Base-by-base conservation (phyloP, 1,284 basidiomycete species). In the Microbotryum saponariae region DNA sequence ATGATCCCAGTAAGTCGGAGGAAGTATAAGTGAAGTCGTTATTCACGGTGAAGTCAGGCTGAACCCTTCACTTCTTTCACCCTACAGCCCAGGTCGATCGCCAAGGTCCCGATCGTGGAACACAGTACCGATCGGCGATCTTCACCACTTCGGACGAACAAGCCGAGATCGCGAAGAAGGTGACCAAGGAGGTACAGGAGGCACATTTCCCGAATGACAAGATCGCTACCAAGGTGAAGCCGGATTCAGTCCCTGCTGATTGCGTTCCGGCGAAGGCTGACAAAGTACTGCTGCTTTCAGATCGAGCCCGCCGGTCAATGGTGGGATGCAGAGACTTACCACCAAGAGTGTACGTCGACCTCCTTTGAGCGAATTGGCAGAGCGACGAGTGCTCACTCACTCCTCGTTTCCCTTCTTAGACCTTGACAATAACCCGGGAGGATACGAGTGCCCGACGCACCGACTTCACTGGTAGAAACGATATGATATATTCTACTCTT, bases 121-220 rank as follows among this genome's bases (percentile, higher is more conserved):
- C 75, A 88, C 89, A 97, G 76, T 97, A 97, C 77, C 88, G 94
- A 58, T 92, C 90, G 3, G 90, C 85, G 25, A 93, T 98, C 74
- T 97, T 92, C 77, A 87, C 84, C 48, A 80, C 89, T 72, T 82
- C 83, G 2, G 79, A 82, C 1, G 87, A 89, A 72, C 94, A 98
- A 76, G 80, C 80, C 53, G 75, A 80, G 52, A 82, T 85, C 54
- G 93, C 91, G 1, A 81, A 84, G 71, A 82, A 84, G 51, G 85
- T 97, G 3, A 94, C 89, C 0, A 81, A 82, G 27, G 88, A 93
- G 73, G 84, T 97, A 1, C 88, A 96, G 77, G 83, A 82, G 64
- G 88, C 88, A 76, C 84, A 93, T 75, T 81, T 74, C 61, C 82
- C 86, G 8, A 85, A 84, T 63, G 73, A 81, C 76, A 84, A 81